Evolutionary conservation across 371 early-diverging fungal genomes (phyloP).

Genomic region (Mortierella sp.): DNA sequence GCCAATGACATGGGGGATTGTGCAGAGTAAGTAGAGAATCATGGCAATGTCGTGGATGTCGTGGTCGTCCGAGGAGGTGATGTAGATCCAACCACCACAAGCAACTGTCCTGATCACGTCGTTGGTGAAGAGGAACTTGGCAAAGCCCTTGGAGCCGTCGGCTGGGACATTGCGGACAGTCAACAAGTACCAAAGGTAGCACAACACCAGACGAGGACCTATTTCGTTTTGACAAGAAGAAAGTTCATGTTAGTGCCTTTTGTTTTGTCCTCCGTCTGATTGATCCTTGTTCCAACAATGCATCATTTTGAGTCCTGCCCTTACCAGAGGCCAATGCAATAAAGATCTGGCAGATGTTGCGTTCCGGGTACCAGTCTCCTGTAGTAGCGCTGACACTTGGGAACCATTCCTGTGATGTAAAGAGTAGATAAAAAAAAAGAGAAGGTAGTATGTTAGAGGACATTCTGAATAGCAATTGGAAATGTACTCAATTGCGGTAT

Average conservation of each 20-base stretch:
- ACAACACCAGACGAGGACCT: slow-evolving; percentile 77
- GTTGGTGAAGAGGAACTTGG: slow-evolving; percentile 70
- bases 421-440: too few relatives aligned
- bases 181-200: slow-evolving; percentile 75
- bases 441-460: neutral
- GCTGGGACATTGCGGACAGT: slow-evolving; percentile 59
- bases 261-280: neutral
- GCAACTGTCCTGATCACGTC: slow-evolving; percentile 80
- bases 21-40: slow-evolving; percentile 80
- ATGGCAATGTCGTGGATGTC: slow-evolving; percentile 85
- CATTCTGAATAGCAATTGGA: too few relatives aligned
- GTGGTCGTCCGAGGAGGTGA: slow-evolving; percentile 86
- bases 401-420: slow-evolving; percentile 89
- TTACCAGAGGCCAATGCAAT: slow-evolving; percentile 64
- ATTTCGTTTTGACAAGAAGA: too few relatives aligned
- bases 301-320: neutral
- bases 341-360: slow-evolving; percentile 83
- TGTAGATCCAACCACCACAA: slow-evolving; percentile 87
- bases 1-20: slow-evolving; percentile 82
- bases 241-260: neutral
- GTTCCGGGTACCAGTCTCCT: slow-evolving; percentile 86
- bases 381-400: slow-evolving; percentile 88
- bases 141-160: slow-evolving; percentile 60
- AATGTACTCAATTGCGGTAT: too few relatives aligned
- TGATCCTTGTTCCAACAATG: neutral